phyloP scores from a whole-genome alignment of 2,329 filamentous ascomycete genomes.

The Beauveria asiatica region DNA sequence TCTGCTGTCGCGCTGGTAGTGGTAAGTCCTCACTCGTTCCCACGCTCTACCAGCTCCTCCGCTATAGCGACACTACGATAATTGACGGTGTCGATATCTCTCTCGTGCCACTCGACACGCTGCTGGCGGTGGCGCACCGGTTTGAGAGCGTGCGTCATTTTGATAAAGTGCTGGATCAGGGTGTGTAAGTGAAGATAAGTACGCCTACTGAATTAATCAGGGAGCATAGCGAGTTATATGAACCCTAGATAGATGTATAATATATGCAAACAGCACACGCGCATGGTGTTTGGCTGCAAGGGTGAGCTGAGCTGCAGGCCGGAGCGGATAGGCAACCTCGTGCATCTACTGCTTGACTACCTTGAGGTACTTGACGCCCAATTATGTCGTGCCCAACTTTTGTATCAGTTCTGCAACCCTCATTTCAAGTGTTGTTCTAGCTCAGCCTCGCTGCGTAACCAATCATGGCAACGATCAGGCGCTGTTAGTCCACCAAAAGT shows the following conservation, averaged over 20 bases:
- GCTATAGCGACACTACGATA: too few species aligned
- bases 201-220: background rate
- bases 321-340: too few species aligned
- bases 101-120: too few species aligned
- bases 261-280: too few species aligned
- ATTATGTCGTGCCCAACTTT: background rate
- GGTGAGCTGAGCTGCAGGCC: too few species aligned
- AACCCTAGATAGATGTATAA: background rate
- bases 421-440: background rate
- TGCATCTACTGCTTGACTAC: background rate
- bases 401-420: background rate
- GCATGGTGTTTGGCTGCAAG: too few species aligned
- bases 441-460: background rate
- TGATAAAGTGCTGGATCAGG: conserved; percentile 1
- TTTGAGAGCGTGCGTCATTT: conserved; percentile 1
- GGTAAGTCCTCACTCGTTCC: too few species aligned
- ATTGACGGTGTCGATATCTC: too few species aligned
- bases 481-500: background rate
- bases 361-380: background rate
- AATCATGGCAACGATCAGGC: background rate
- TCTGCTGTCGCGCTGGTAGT: too few species aligned
- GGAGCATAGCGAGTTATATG: background rate
- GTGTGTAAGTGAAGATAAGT: background rate
- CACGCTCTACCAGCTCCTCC: too few species aligned
- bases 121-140: conserved; percentile 6